Conservation (phyloP, 352 stramenopile genomes). For the Phytophthora constricta region DNA sequence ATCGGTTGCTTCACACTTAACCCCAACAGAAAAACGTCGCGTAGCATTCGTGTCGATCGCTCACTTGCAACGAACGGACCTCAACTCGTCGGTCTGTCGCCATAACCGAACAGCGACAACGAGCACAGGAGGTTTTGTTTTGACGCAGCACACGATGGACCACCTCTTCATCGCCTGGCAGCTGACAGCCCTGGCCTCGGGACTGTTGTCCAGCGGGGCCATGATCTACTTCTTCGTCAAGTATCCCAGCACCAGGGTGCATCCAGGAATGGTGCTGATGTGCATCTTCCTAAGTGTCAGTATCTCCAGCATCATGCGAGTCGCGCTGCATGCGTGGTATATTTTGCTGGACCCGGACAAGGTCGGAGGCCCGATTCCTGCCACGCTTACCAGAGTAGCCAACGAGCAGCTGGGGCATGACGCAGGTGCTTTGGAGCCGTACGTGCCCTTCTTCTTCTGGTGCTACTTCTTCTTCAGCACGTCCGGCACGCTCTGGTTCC, state of each 20-base stretch:
- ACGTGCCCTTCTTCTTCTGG: slow-evolving; percentile 86
- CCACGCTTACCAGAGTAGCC: slow-evolving; percentile 68
- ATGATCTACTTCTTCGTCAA: slow-evolving; percentile 83
- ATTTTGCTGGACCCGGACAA: slow-evolving; percentile 23
- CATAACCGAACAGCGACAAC: slow-evolving; percentile 12
- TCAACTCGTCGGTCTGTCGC: slow-evolving; percentile 7
- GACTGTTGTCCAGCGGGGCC: slow-evolving; percentile 49
- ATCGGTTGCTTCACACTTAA: background rate
- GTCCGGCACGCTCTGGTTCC: slow-evolving; percentile 80
- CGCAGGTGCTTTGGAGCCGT: slow-evolving; percentile 41
- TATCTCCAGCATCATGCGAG: slow-evolving; percentile 70
- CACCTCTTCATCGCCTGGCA: slow-evolving; percentile 79
- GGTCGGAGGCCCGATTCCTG: slow-evolving; percentile 28
- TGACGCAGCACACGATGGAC: slow-evolving; percentile 42
- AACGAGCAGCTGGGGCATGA: slow-evolving; percentile 56
- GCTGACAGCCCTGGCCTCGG: slow-evolving; percentile 66
- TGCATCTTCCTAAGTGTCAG: slow-evolving; percentile 79
- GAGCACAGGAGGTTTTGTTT: background rate
- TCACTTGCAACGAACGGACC: slow-evolving; percentile 10
- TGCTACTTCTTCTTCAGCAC: slow-evolving; percentile 85
- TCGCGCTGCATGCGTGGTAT: slow-evolving; percentile 67
- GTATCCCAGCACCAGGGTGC: slow-evolving; percentile 61
- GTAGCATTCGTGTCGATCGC: slow-evolving; percentile 27
- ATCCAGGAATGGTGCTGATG: slow-evolving; percentile 78
- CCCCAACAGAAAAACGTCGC: slow-evolving; percentile 19